Base-by-base conservation (phyloP, 306 rosid species). In the Corylus heterophylla region DNA sequence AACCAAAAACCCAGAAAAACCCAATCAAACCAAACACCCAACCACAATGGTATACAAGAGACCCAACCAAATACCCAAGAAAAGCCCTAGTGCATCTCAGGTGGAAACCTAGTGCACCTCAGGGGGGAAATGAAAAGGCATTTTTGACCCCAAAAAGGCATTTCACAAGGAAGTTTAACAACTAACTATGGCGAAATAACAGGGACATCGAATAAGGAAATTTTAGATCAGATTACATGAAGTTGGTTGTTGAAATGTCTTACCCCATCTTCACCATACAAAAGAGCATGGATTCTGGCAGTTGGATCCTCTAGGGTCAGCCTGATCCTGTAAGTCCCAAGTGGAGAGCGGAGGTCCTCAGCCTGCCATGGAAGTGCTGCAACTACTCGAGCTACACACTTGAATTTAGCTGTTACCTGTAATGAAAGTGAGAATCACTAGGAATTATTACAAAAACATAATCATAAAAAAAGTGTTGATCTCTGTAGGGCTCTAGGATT, bases 271-370 rank as follows among this genome's bases (percentile, higher is more conserved):
- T 91, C 83, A 1, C 47, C 89, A n/a, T 47, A 63, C 14, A 91
- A 84, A 14, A 45, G 63, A 37, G 92, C 97, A 81, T 90, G 90
- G 74, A 95, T 85, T 87, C 98, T 90, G 22, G 95, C 88, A 0
- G 98, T 91, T 54, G 97, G 82, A 72, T 95, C 98, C 84, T 92
- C 98, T 39, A 95, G 68, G 27, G 89, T 89, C 69, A 95, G 79
- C 78, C 83, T 86, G 71, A 92, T 68, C 73, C 80, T 76, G 71
- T 84, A 87, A 49, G 9, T 63, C 58, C 89, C 91, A 56, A 2
- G 10, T 64, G 85, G 76, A 56, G 83, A 76, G 71, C 61, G 4
- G 3, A 88, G 47, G 37, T 81, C 82, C 79, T 73, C 66, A 27
- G 92, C 85, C 67, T 52, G 29, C 67, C 75, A 87, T 45, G 97